Percentiles rank a stretch among this genome's conserved stretches.
phyloP scores from a whole-genome alignment of 768 basidiomycete genomes.

The Nevesoporus exiguus region DNA sequence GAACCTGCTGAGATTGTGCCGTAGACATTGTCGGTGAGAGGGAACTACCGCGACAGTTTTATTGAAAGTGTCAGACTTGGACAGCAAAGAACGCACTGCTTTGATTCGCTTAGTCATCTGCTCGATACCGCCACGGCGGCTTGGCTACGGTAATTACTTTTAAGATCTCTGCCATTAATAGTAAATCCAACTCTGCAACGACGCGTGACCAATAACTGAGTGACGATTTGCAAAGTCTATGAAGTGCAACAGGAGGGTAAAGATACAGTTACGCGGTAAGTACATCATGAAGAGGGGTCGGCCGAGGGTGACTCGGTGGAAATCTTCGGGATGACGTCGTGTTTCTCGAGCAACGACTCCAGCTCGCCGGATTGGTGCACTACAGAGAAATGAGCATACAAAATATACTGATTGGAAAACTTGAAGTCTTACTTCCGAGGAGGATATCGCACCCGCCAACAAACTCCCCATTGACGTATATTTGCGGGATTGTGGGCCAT shows the following conservation, averaged over 20 bases:
- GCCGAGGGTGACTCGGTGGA: neutral
- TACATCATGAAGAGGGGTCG: slow-evolving; percentile 1
- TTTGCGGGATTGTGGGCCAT: slow-evolving; percentile 97
- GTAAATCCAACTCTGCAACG: too few species aligned
- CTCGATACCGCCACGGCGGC: too few species aligned
- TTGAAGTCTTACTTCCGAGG: slow-evolving; percentile 65
- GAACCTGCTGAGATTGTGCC: slow-evolving; percentile 66
- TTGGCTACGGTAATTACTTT: too few species aligned
- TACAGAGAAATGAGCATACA: slow-evolving; percentile 28
- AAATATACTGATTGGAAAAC: neutral
- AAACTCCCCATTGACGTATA: slow-evolving; percentile 94
- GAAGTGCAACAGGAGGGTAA: neutral
- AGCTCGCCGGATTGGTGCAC: slow-evolving; percentile 98
- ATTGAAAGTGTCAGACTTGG: too few species aligned
- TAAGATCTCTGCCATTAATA: too few species aligned
- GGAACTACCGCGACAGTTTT: neutral
- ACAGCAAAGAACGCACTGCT: neutral
- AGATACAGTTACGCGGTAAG: neutral
- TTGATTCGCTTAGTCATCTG: slow-evolving; percentile 13
- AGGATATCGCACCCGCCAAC: slow-evolving; percentile 97
- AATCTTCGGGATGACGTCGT: slow-evolving; percentile 61
- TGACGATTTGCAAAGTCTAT: neutral
- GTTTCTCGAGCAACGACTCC: slow-evolving; percentile 72
- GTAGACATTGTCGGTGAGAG: slow-evolving; percentile 32
- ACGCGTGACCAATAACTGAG: neutral